Evolutionary conservation across 2,329 filamentous ascomycete species (phyloP), one percentile per base, ranked within the genome.

Genomic region (Aspergillus pseudonomiae): DNA sequence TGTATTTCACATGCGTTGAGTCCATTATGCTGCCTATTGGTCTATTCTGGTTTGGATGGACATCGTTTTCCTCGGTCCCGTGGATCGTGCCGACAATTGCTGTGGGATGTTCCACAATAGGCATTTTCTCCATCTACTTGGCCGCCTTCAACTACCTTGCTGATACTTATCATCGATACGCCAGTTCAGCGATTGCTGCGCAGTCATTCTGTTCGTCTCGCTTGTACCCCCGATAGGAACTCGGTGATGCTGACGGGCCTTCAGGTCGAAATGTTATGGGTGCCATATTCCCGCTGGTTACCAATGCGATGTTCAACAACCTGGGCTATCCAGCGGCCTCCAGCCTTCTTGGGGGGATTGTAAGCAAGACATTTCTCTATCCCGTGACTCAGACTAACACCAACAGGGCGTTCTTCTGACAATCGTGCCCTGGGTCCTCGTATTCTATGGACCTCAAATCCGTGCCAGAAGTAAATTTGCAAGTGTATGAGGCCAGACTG

Each of bases 121-220:
- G 93, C 28, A 95, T 97, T 68, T 94, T 91, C 75, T 89, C 87
- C 58, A 88, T 96, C 43, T 95, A 94, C 73, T 84, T 97, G 1
- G 89, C 93, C 6, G 90, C 92, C 0, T 96, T 96, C 81, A 97
- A 96, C 75, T 97, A 96, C 70, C 84, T 96, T 1, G 92, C 93
- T 24, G 93, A 97, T 72, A 89, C 89, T 3, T 97, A 96, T 76
- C 89, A 93, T 73, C 83, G 85, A 6, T 96, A 94, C 72, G 92
- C 93, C 0, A 92, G 89, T 34, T 94, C 91, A 0, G 92, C 93
- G 0, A 79, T 96, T 2, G 93, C 93, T 0, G 91, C 92, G 1
- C 92, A 96, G 79, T 90, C 87, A 12, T 94, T 91, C 73, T 93
- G 91, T 73, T 66, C 53, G 68, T 62, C 19, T 9, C 19, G 32